Evolutionary conservation across 148 eudicot species (phyloP).

Genomic region (Agrostemma githago): DNA sequence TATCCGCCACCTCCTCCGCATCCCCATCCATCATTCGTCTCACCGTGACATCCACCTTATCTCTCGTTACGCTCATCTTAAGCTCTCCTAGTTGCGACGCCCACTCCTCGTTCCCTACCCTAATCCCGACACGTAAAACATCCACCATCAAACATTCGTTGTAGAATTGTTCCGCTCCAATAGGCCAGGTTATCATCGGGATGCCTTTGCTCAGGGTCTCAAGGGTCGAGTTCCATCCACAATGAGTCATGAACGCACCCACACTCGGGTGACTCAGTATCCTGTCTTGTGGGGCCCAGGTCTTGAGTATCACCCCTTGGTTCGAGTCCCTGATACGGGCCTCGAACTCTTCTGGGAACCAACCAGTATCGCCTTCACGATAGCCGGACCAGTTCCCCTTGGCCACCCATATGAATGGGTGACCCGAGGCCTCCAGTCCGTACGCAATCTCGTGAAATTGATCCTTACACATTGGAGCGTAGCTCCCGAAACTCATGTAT

Average conservation of each 20-base stretch:
- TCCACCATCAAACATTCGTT: background rate
- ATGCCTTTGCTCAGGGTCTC: constrained; percentile 1
- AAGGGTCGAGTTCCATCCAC: background rate
- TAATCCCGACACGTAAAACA: constrained; percentile 5
- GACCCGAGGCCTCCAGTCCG: constrained; percentile 11
- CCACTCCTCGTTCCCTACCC: constrained; percentile 18
- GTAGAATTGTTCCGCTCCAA: too few relatives aligned
- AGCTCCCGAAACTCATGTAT: background rate
- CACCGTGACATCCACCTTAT: background rate
- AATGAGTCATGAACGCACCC: too few relatives aligned
- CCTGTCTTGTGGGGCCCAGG: background rate
- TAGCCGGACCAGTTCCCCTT: background rate
- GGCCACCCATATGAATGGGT: background rate
- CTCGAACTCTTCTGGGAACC: constrained; percentile 19
- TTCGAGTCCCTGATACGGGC: background rate
- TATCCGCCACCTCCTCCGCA: background rate
- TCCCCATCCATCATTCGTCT: constrained; percentile 12
- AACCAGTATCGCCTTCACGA: too few relatives aligned
- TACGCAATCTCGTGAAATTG: background rate
- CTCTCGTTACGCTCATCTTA: background rate
- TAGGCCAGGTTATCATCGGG: background rate
- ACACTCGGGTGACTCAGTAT: constrained; percentile 1
- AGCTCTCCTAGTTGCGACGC: background rate
- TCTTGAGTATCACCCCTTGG: background rate
- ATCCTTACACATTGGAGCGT: background rate